Evolutionary conservation across 1,139 yeast species (phyloP), one percentile per base, ranked within the genome.

Genomic region (Kodamaea sp.): DNA sequence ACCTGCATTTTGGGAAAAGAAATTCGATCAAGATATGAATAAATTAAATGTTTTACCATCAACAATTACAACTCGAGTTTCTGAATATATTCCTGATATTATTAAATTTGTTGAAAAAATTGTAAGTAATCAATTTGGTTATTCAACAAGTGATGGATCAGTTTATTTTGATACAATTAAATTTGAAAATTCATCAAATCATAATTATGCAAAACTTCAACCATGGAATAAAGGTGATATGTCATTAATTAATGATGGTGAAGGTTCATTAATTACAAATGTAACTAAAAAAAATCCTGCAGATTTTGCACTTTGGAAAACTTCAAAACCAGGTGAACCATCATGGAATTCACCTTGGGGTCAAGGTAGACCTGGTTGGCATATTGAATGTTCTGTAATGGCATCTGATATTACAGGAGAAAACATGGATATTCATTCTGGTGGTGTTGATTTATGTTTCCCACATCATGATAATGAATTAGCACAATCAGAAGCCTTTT

Each of bases 391-490:
- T 73, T 89, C 97, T 6, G 98, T 92, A 10, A 92, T 92, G 99
- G 98, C 98, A 1, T 78, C 92, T 38, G 96, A 89, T 53, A 76
- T 89, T 35, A 73, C 86, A 32, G 97, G 97, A 1, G 65, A 77
- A 27, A 74, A 75, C 42, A 84, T 94, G 75, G 99, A 92, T 63
- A 88, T 92, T 50, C 99, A 92, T 61, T 83, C 96, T 20, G 98
- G 99, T 41, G 99, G 98, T 48, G 80, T 92, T 44, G 99, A 92
- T 64, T 75, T 92, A 55, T 96, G 97, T 25, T 94, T 92, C 71
- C 99, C 99, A n/a, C 99, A 92, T 61, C 99, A 92, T 64, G 99
- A 92, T 63, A 92, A 92, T 56, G 99, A 92, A 66, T 71, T 92
- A 52, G 99, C 99, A 1, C 99, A 92, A 67, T 78, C 94, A 24